These are phyloP conservation scores for Adiantum capillusveneris DNA, from an alignment of 75 land plant species.

Conservation along the genomic window DNA sequence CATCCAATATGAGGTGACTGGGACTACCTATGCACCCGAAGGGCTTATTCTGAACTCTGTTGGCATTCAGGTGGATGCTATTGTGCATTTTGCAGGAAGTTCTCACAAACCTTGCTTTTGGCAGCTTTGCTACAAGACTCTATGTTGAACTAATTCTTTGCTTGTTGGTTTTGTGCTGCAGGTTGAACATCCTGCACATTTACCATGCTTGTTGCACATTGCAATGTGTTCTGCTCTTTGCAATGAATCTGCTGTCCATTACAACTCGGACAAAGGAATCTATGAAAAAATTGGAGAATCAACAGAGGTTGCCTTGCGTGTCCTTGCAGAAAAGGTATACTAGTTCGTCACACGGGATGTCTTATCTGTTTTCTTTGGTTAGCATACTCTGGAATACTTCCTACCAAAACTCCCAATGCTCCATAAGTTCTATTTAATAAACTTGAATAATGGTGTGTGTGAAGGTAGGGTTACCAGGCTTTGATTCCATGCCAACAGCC, in stretches of 20 bases:
- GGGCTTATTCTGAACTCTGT: slow-evolving; percentile 55
- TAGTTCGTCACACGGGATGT: too few species aligned
- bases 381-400: too few species aligned
- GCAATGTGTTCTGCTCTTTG: slow-evolving; percentile 98
- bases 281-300: slow-evolving; percentile 99
- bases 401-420: not conserved
- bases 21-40: slow-evolving; percentile 95
- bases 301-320: slow-evolving; percentile 96
- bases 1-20: slow-evolving; percentile 66
- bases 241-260: slow-evolving; percentile 86
- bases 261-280: slow-evolving; percentile 72
- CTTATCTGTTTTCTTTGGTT: too few species aligned
- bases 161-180: slow-evolving; percentile 35
- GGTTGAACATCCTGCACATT: slow-evolving; percentile 90
- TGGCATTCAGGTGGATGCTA: slow-evolving; percentile 55
- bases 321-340: slow-evolving; percentile 93
- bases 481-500: slow-evolving; percentile 96
- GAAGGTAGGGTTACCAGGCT: slow-evolving; percentile 98
- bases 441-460: too few species aligned
- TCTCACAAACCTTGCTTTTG: too few species aligned
- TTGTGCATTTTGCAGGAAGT: too few species aligned
- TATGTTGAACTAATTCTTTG: too few species aligned
- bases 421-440: not conserved
- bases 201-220: slow-evolving; percentile 84
- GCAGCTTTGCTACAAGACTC: too few species aligned